phyloP scores from a whole-genome alignment of 2,329 filamentous ascomycete genomes.

The Geosmithia putterillii region DNA sequence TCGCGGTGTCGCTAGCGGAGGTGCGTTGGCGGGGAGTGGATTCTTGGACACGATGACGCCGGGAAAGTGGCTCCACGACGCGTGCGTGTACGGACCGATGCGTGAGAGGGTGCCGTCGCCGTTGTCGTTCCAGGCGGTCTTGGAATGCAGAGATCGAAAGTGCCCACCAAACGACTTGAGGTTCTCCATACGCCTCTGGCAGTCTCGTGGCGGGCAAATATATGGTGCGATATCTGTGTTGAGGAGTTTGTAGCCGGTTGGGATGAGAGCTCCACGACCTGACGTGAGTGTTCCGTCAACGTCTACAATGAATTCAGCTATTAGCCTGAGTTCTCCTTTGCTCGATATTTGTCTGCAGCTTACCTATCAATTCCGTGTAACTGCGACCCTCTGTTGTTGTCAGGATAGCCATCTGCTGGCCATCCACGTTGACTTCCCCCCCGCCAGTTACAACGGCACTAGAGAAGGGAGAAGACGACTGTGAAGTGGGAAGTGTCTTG shows the following conservation, averaged over 20 bases:
- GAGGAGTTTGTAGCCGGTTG: slow-evolving; percentile 9
- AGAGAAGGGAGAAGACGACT: background rate
- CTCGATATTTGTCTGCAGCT: background rate
- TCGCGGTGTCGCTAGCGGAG: slow-evolving; percentile 8
- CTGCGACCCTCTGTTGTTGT: background rate
- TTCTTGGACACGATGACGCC: slow-evolving; percentile 12
- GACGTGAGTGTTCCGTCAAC: background rate
- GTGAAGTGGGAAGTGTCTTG: too few relatives aligned
- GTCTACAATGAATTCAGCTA: background rate
- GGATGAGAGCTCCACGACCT: slow-evolving; percentile 3
- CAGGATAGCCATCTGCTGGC: background rate
- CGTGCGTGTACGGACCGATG: slow-evolving; percentile 5
- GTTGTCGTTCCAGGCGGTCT: slow-evolving; percentile 16
- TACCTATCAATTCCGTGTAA: background rate
- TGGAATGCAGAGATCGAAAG: slow-evolving; percentile 7
- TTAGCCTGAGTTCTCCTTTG: background rate
- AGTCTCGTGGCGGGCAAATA: slow-evolving; percentile 16
- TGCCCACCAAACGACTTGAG: slow-evolving; percentile 4
- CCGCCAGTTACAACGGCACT: background rate
- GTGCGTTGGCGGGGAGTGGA: slow-evolving; percentile 6
- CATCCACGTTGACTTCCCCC: background rate
- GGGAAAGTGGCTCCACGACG: background rate
- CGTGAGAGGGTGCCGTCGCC: slow-evolving; percentile 17
- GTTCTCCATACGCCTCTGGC: slow-evolving; percentile 8
- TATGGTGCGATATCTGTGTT: slow-evolving; percentile 6